A percentile compares a stretch with the other conserved stretches of the same genome.
Conservation (phyloP, 2,329 filamentous ascomycete genomes). For the Exophiala dermatitidis region DNA sequence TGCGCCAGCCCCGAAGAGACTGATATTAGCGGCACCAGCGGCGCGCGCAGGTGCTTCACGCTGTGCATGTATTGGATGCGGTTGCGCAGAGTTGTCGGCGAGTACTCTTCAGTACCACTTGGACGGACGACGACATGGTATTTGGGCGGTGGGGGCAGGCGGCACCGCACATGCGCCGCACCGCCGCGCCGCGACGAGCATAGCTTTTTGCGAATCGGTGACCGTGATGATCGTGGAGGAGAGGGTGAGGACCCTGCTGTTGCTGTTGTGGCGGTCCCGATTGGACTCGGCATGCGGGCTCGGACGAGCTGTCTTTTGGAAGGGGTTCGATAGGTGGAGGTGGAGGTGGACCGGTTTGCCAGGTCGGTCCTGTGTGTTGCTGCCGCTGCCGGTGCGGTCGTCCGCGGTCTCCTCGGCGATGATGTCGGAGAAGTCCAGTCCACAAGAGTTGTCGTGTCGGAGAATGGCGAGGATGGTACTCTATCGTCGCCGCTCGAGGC, state of each 20-base stretch:
- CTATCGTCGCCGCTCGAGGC: not conserved
- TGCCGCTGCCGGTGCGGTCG: not conserved
- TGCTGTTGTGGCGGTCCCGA: not conserved
- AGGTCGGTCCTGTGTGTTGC: not conserved
- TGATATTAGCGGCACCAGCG: conserved; percentile 34
- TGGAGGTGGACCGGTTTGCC: not conserved
- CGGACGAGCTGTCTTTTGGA: not conserved
- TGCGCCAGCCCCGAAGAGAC: conserved; percentile 33
- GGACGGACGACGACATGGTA: conserved; percentile 15
- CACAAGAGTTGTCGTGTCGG: not conserved
- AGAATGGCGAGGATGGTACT: not conserved
- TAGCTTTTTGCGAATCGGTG: conserved; percentile 16
- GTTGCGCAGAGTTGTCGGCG: conserved; percentile 5
- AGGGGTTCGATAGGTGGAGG: not conserved
- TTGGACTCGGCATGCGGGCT: not conserved
- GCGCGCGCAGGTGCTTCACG: conserved; percentile 30
- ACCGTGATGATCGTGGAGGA: conserved; percentile 3
- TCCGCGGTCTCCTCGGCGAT: not conserved
- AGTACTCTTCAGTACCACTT: not conserved
- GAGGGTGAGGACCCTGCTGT: not conserved
- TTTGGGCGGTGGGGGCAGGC: conserved; percentile 6
- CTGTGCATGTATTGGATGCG: conserved; percentile 10
- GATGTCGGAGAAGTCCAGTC: conserved; percentile 6
- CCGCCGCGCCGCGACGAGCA: not conserved
- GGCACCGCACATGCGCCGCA: not conserved